These are phyloP conservation scores for Neurospora tetraspora DNA, from an alignment of 495 filamentous ascomycete species.

Conservation along the genomic window DNA sequence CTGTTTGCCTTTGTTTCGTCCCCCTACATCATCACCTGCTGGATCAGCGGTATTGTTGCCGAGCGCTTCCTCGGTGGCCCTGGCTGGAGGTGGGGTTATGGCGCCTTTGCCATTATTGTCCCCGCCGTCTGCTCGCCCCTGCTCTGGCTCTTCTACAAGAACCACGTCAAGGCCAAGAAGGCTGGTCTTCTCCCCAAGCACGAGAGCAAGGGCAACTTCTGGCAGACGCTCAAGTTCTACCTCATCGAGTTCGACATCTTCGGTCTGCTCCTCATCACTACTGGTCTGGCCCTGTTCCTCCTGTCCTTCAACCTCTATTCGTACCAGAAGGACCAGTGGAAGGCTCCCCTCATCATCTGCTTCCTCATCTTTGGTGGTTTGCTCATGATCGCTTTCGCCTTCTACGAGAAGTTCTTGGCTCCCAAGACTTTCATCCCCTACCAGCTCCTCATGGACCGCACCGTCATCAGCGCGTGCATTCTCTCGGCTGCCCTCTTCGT, in stretches of 20 bases:
- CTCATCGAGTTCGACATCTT: constrained; percentile 49
- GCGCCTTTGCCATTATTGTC: constrained; percentile 49
- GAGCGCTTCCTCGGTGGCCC: constrained; percentile 33
- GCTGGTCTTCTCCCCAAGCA: constrained; percentile 38
- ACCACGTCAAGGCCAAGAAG: constrained; percentile 49
- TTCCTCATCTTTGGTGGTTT: constrained; percentile 48
- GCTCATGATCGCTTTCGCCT: constrained; percentile 45
- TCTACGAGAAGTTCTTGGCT: constrained; percentile 50
- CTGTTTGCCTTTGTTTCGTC: constrained; percentile 53
- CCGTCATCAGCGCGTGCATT: constrained; percentile 53
- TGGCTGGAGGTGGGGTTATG: constrained; percentile 56
- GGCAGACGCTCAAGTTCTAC: constrained; percentile 43
- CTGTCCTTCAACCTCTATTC: constrained; percentile 49
- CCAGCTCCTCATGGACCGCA: constrained; percentile 51
- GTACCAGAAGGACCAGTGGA: constrained; percentile 36
- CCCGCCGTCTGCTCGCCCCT: constrained; percentile 48
- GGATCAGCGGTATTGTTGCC: constrained; percentile 37
- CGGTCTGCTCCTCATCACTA: constrained; percentile 47
- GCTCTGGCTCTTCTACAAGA: constrained; percentile 43
- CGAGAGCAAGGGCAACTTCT: constrained; percentile 35
- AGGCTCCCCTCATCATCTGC: constrained; percentile 43
- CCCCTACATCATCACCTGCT: constrained; percentile 56
- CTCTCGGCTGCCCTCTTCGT: constrained; percentile 47
- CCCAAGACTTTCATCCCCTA: constrained; percentile 50
- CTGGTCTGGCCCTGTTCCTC: constrained; percentile 51